A percentile compares a stretch with the other conserved stretches of the same genome.
Conservation (phyloP, 179 eudicot genomes). For the Actinidia arguta region DNA sequence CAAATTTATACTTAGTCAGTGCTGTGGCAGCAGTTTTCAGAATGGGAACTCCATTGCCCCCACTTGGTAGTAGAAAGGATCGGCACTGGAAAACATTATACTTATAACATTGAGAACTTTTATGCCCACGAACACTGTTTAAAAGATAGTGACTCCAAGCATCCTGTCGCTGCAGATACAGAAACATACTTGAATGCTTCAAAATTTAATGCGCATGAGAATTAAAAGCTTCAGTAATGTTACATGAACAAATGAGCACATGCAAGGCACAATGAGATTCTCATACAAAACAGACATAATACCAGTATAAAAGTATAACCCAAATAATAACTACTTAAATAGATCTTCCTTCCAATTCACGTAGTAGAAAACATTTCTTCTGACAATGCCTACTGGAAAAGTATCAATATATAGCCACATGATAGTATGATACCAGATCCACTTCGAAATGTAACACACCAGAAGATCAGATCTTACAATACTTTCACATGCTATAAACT, state of each 20-base stretch:
- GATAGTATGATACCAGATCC: neutral
- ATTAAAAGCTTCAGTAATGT: neutral
- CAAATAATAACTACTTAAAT: neutral
- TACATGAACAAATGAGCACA: neutral
- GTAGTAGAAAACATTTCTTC: neutral
- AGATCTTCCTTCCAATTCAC: neutral
- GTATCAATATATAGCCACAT: neutral
- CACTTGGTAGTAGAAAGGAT: constrained; percentile 56
- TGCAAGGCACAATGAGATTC: neutral
- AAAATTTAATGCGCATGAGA: neutral
- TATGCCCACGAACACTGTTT: constrained; percentile 30
- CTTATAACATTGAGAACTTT: constrained; percentile 33
- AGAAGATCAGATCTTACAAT: neutral
- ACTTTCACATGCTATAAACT: neutral
- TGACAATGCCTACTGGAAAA: neutral
- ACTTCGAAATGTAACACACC: neutral
- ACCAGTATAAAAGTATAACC: neutral
- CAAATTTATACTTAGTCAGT: constrained; percentile 54
- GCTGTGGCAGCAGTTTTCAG: constrained; percentile 47
- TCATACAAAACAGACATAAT: neutral
- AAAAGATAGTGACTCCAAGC: constrained; percentile 49
- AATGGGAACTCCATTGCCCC: constrained; percentile 48
- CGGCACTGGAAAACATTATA: constrained; percentile 51
- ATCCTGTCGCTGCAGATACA: constrained; percentile 55
- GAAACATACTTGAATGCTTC: constrained; percentile 20